Base-by-base conservation (phyloP, 192 early-diverging fungal genomes). In the Coemansia sp. region DNA sequence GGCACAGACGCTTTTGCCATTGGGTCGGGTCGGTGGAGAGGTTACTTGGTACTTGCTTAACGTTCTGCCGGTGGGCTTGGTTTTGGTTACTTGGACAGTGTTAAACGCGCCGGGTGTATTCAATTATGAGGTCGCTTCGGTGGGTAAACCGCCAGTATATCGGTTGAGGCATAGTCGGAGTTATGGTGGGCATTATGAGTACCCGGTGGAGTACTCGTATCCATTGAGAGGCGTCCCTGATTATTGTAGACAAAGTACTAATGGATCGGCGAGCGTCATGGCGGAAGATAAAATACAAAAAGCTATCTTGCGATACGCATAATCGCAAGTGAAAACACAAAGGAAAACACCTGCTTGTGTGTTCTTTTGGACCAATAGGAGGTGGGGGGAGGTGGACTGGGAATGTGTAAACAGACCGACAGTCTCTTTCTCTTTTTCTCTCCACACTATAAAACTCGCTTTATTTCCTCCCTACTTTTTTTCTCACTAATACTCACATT, bases 1-100 rank as follows among this genome's bases (percentile, higher is more conserved):
- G 50, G 79, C 75, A 10, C 68, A 72, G 61, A 38, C 62, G 20
- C 67, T 67, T 68, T 53, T 69, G 70, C 69, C 70, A 36, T 65
- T 64, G 4, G 15, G 27, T 7, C 38, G 27, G 22, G 41, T 38
- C 6, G 70, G 68, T 0, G 74, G 79, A 61, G 69, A 76, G 67
- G 59, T 65, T 3, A 34, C 51, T 6, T 77, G 71, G 61, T 82
- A 76, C n/a, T 34, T 82, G 67, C 79, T 82, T 11, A 61, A 62
- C 4, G 42, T 65, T 17, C 40, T 82, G 64, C 79, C 79, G 12
- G 61, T 77, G 41, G 79, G 63, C 2, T 44, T 81, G 24, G 64
- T 69, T 22, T 62, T 76, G 42, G 31, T 76, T 8, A 40, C 67
- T 59, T 81, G 79, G 79, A 44, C 62, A 0, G 69, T 66, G 31